Base-by-base conservation (phyloP, 192 early-diverging fungal species). In the Backusella westeae region DNA sequence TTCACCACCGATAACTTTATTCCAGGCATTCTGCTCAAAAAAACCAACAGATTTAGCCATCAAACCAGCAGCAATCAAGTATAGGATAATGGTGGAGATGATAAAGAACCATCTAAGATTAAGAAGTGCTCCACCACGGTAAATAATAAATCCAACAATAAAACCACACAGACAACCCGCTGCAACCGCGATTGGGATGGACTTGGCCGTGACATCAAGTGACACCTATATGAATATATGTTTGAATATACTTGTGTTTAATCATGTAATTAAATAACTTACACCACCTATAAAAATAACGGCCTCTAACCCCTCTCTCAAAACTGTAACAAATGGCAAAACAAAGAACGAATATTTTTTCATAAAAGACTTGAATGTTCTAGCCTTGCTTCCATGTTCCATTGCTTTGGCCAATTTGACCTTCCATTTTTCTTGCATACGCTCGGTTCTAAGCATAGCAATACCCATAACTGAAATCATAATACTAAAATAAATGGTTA, bases 211-310 rank as follows among this genome's bases (percentile, higher is more conserved):
- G 12, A 88, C 86, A 32, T 87, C 85, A 53, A 96, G 80, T 21
- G 89, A 90, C 12, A 94, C 81, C 87, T 89, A 67, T 49, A 67
- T 3, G 9, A 8, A 9, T 59, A 2, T 12, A 38, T 46, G 32
- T 72, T 63, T 26, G 8, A 21, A 34, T 46, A 9, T 6, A 17
- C 15, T 41, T 35, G 14, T 17, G 19, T 44, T 17, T 3, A 17
- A n/a, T n/a, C 46, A 6, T 6, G 8, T 39, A 8, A 63, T 12
- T n/a, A 35, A 71, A 59, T 34, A 21, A 82, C 83, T 83, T 82
- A 94, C 94, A 69, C 96, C 96, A 71, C 90, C 95, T 65, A 98
- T 85, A 83, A 98, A 94, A 10, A 98, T 89, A 26, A 98, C 87
- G n/a, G 94, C 90, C 79, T 98, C 96, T 12, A 98, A 78, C 14